Evolutionary conservation across 257 asterid genomes (phyloP).

Genomic region (Gentiana straminea): DNA sequence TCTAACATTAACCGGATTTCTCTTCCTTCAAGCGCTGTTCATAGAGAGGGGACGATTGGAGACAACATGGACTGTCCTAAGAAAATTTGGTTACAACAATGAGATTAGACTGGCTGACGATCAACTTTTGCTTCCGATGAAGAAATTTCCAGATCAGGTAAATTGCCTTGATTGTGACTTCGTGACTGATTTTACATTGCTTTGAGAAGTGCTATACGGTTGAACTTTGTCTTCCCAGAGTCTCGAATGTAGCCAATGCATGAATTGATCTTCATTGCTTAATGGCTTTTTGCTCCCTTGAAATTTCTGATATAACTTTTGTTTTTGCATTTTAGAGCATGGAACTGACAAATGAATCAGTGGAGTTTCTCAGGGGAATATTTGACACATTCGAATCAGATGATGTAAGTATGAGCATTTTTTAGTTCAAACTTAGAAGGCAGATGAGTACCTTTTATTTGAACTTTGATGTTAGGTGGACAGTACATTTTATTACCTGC

Average conservation of each 20-base stretch:
- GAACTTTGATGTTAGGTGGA: no score
- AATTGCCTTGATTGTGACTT: constrained; percentile 5
- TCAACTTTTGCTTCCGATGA: constrained; percentile 72
- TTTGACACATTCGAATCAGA: constrained; percentile 73
- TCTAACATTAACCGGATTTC: constrained; percentile 93
- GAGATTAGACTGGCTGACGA: constrained; percentile 86
- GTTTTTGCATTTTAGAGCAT: constrained; percentile 44
- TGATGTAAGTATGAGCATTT: constrained; percentile 42
- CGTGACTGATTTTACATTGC: not conserved
- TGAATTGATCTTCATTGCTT: no score
- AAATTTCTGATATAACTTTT: not conserved
- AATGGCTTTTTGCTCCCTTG: not conserved
- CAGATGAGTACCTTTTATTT: not conserved
- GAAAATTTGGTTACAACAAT: constrained; percentile 94
- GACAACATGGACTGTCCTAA: constrained; percentile 95
- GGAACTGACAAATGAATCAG: constrained; percentile 82
- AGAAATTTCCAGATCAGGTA: constrained; percentile 87
- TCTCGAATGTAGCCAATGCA: not conserved
- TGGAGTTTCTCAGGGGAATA: constrained; percentile 64
- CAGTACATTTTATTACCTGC: no score
- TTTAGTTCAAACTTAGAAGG: constrained; percentile 4
- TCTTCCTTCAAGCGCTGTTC: constrained; percentile 93
- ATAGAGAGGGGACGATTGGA: constrained; percentile 92
- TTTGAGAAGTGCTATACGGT: not conserved
- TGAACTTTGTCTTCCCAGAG: not conserved